Base-by-base conservation (phyloP, 1,284 basidiomycete genomes). In the Pulchroboletus neoregius region DNA sequence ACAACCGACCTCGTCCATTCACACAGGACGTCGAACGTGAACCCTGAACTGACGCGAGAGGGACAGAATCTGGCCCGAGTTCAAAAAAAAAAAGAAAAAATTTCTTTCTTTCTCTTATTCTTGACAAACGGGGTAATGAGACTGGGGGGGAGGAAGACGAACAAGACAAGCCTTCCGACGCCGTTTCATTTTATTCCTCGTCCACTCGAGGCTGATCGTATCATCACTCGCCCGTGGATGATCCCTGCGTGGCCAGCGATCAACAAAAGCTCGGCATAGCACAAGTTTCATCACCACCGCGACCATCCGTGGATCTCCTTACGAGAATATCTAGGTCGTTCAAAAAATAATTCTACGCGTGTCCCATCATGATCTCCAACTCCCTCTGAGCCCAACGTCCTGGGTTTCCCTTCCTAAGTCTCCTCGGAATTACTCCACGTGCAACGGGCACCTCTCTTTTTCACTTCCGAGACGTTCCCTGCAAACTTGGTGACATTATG, bases 11-110 rank as follows among this genome's bases (percentile, higher is more conserved):
- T 34, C 16, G 39, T 18, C 28, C 44, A 42, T 58, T 59, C 58
- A 60, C 58, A 60, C 60, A 62, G 41, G 28, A 52, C 54, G 57
- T 56, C 48, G 33, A 40, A 45, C 11, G 5, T 16, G 51, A 54
- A 58, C 46, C 55, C 50, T 52, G 48, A 50, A 24, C 33, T 32
- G 39, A 27, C 38, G 44, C 37, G 38, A 49, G 18, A 35, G 31
- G 30, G 39, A 32, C n/a, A 9, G 9, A 9, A 9, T 6, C 5
- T 24, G n/a, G n/a, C n/a, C n/a, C n/a, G n/a, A n/a, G n/a, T n/a
- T n/a, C n/a, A n/a, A n/a, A n/a, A n/a, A n/a, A n/a, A n/a, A n/a
- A n/a, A n/a, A n/a, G n/a, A n/a, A n/a, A 24, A 24, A 24, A 24
- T 24, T 24, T 24, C 9, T 7, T 24, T 24, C 9, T 24, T 24